Conservation (phyloP, 2,329 filamentous ascomycete genomes). For the Davidsoniella neocaledoniae region DNA sequence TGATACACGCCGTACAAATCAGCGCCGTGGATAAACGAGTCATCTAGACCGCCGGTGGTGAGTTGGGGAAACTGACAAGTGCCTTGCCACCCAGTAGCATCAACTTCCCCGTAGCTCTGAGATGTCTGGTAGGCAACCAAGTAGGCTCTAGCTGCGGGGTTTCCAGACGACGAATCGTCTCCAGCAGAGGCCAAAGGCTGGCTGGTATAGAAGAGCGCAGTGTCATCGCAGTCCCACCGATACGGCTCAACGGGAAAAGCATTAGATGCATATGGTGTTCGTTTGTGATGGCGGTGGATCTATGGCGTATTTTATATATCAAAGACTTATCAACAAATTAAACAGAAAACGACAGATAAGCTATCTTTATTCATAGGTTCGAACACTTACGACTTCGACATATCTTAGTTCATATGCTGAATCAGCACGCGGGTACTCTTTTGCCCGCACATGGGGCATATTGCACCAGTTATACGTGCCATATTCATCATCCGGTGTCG, state of each 20-base stretch:
- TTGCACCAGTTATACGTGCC: slow-evolving; percentile 69
- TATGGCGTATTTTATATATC: slow-evolving; percentile 16
- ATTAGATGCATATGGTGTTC: slow-evolving; percentile 65
- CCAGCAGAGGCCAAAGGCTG: slow-evolving; percentile 33
- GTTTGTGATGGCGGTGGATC: slow-evolving; percentile 73
- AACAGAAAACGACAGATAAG: neutral
- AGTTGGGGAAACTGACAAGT: slow-evolving; percentile 73
- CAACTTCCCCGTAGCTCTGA: slow-evolving; percentile 47
- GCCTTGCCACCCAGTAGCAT: slow-evolving; percentile 46
- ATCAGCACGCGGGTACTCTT: slow-evolving; percentile 42
- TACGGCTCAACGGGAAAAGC: slow-evolving; percentile 59
- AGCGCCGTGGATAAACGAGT: slow-evolving; percentile 59
- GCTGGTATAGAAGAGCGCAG: slow-evolving; percentile 53
- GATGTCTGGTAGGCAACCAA: slow-evolving; percentile 46
- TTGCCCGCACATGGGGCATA: slow-evolving; percentile 63
- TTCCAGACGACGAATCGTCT: slow-evolving; percentile 23
- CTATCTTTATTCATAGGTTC: neutral
- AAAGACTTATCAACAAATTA: slow-evolving; percentile 1
- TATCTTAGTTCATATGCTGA: slow-evolving; percentile 50
- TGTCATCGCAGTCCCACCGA: slow-evolving; percentile 54
- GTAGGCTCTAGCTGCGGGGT: slow-evolving; percentile 27
- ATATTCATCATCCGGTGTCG: slow-evolving; percentile 37
- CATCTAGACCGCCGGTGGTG: slow-evolving; percentile 51
- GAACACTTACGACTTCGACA: slow-evolving; percentile 49
- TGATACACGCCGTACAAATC: slow-evolving; percentile 66